phyloP scores from a whole-genome alignment of 306 rosid genomes.

The Cicer judaicum region DNA sequence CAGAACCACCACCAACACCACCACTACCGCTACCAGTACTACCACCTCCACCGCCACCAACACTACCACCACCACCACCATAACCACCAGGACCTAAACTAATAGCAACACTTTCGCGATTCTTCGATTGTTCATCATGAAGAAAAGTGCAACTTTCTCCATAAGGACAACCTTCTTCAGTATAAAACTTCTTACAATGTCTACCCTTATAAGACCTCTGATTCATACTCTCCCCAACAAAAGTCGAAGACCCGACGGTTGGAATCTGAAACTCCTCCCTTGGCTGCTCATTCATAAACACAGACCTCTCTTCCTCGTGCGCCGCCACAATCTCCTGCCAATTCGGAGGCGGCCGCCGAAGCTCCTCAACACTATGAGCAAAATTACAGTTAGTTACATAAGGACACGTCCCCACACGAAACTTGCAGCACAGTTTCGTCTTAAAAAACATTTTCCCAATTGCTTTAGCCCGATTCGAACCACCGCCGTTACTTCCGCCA shows the following conservation, averaged over 20 bases:
- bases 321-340: conserved; percentile 99
- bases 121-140: conserved; percentile 92
- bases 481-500: neutral
- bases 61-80: conserved; percentile 49
- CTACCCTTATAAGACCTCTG: conserved; percentile 92
- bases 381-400: conserved; percentile 90
- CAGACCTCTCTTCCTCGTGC: conserved; percentile 77
- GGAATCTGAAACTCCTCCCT: conserved; percentile 98
- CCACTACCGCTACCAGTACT: neutral
- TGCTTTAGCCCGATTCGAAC: conserved; percentile 61
- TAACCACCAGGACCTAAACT: conserved; percentile 98
- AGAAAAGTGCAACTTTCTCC: conserved; percentile 96
- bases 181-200: conserved; percentile 95
- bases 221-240: conserved; percentile 48
- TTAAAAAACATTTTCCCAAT: conserved; percentile 98
- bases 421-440: conserved; percentile 97
- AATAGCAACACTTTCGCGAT: conserved; percentile 96
- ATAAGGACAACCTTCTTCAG: conserved; percentile 98
- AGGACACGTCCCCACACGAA: conserved; percentile 89
- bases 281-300: conserved; percentile 44
- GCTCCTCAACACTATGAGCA: conserved; percentile 98
- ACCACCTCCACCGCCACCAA: neutral
- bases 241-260: conserved; percentile 61
- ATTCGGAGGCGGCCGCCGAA: conserved; percentile 90
- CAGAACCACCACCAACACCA: neutral